phyloP scores from a whole-genome alignment of 139 green algal species.

The Limnomonas spitsbergensis region DNA sequence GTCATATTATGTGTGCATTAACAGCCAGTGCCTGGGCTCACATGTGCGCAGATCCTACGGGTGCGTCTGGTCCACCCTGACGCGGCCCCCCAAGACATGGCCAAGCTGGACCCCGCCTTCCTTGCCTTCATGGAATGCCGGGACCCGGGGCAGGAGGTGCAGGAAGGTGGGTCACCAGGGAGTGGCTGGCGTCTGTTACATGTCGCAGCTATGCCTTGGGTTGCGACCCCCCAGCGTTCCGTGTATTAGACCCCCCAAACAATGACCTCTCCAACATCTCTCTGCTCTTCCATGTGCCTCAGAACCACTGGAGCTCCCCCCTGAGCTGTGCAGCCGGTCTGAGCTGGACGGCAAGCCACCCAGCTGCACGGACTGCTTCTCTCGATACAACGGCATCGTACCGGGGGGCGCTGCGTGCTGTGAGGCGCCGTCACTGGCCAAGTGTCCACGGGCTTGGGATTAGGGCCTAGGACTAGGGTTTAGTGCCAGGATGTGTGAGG shows the following conservation, averaged over 20 bases:
- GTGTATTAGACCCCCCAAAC: too few species aligned
- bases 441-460: constrained; percentile 8
- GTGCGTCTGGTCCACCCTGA: background rate
- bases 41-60: constrained; percentile 21
- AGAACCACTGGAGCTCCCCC: background rate
- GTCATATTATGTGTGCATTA: too few species aligned
- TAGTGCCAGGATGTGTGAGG: too few species aligned
- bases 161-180: background rate
- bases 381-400: background rate
- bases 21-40: too few species aligned
- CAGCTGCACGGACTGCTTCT: background rate
- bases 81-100: background rate
- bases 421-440: background rate
- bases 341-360: background rate
- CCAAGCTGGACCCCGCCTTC: background rate
- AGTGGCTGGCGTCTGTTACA: background rate
- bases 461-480: too few species aligned
- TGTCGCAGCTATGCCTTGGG: background rate
- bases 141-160: background rate
- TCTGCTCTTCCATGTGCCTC: too few species aligned
- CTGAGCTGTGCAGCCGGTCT: constrained; percentile 7
- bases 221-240: too few species aligned
- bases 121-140: constrained; percentile 15
- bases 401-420: constrained; percentile 9
- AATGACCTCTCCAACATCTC: too few species aligned